These are phyloP conservation scores for Noccaea bulbosa DNA, from an alignment of 345 rosid genomes.

Conservation along the genomic window DNA sequence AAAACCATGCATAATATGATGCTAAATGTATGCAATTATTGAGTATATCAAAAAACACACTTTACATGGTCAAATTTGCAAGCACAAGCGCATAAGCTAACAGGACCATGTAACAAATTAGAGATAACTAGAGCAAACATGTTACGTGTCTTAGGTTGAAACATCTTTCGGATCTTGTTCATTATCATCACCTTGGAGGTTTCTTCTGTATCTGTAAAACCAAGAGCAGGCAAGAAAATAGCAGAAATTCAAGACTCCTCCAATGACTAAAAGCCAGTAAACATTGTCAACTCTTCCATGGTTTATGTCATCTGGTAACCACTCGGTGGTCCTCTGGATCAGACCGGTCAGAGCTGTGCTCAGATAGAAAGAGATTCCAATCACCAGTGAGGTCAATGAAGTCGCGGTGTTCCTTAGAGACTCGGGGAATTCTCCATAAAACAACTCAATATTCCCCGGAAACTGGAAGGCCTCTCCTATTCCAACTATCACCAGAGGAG, in stretches of 20 bases:
- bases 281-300: conserved; percentile 52
- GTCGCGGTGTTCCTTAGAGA: conserved; percentile 50
- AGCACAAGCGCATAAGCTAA: background rate
- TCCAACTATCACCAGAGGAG: conserved; percentile 52
- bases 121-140: background rate
- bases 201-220: conserved; percentile 42
- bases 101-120: background rate
- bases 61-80: background rate
- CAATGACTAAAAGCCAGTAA: conserved; percentile 48
- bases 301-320: conserved; percentile 57
- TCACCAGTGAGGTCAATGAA: conserved; percentile 49
- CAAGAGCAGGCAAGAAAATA: conserved; percentile 49
- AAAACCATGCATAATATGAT: too few species aligned
- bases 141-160: background rate
- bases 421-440: conserved; percentile 53
- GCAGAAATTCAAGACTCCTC: conserved; percentile 45
- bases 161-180: conserved; percentile 9
- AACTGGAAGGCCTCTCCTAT: conserved; percentile 56
- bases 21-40: too few species aligned
- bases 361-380: conserved; percentile 49
- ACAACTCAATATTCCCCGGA: conserved; percentile 53
- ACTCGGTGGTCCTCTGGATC: conserved; percentile 42
- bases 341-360: conserved; percentile 48
- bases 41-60: background rate
- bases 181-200: conserved; percentile 21